A percentile compares a stretch with the other conserved stretches of the same genome.
Evolutionary conservation across 139 green algal genomes (phyloP).

Genomic region (Zygnema circumcarinatum): DNA sequence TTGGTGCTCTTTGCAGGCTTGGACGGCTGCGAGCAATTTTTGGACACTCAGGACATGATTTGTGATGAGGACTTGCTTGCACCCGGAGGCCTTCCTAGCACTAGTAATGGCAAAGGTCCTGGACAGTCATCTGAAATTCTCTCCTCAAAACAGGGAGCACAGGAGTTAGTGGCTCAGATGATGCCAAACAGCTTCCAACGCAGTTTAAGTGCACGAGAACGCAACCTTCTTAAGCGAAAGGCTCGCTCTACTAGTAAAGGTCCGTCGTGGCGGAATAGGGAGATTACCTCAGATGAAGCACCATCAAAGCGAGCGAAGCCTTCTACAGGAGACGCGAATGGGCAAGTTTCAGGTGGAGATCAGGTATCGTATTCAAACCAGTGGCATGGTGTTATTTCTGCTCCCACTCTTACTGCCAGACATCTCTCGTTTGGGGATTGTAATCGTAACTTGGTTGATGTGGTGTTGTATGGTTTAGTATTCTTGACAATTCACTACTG

Average conservation of each 20-base stretch:
- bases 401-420: no score
- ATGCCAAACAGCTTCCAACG: constrained; percentile 8
- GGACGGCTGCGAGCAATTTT: constrained; percentile 67
- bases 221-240: constrained; percentile 86
- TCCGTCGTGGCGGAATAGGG: constrained; percentile 20
- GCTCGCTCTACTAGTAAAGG: constrained; percentile 65
- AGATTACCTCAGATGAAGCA: constrained; percentile 18
- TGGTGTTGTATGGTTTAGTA: no score
- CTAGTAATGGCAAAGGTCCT: not conserved
- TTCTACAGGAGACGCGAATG: not conserved
- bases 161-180: constrained; percentile 51
- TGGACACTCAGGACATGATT: constrained; percentile 80
- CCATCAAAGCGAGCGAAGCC: constrained; percentile 3
- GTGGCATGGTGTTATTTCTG: not conserved
- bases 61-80: constrained; percentile 77
- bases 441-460: no score
- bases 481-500: no score
- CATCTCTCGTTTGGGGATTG: no score
- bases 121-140: not conserved
- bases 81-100: not conserved
- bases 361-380: not conserved
- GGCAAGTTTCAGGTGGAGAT: not conserved
- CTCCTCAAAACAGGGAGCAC: constrained; percentile 31
- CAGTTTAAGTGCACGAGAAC: constrained; percentile 78
- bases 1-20: constrained; percentile 31